phyloP scores from a whole-genome alignment of 306 rosid species.

The Glycine soja region DNA sequence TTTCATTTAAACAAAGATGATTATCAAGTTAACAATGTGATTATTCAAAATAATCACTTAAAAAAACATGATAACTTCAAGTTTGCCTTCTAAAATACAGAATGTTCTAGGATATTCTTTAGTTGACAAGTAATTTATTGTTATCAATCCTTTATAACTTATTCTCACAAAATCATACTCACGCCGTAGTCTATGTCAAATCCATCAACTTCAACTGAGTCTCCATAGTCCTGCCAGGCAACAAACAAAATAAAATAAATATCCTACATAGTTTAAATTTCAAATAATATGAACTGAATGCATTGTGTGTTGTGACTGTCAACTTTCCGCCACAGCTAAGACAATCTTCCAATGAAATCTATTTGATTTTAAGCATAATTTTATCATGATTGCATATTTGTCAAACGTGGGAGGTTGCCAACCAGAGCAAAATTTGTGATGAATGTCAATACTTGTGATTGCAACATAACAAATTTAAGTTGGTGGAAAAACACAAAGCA shows the following conservation, averaged over 20 bases:
- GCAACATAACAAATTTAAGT: conserved; percentile 5
- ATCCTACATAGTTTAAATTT: conserved; percentile 5
- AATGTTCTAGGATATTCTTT: neutral
- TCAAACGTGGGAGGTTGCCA: neutral
- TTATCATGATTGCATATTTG: neutral
- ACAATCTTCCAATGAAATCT: conserved; percentile 19
- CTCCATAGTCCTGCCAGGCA: conserved; percentile 81
- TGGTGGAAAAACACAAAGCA: neutral
- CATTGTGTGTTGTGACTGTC: neutral
- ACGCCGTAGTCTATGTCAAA: conserved; percentile 95
- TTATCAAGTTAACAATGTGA: conserved; percentile 21
- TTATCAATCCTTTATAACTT: neutral
- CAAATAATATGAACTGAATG: conserved; percentile 13
- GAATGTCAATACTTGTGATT: neutral
- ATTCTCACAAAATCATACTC: conserved; percentile 44
- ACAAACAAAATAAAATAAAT: conserved; percentile 37
- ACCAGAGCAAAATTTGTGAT: neutral
- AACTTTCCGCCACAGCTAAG: conserved; percentile 10
- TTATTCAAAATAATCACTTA: conserved; percentile 16
- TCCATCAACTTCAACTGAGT: conserved; percentile 73
- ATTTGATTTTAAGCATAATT: conserved; percentile 11
- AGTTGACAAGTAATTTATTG: neutral
- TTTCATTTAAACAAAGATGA: neutral
- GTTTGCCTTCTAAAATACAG: neutral
- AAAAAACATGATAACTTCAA: conserved; percentile 5